Conservation (phyloP, 768 basidiomycete genomes). For the Nevesoporus exiguus region DNA sequence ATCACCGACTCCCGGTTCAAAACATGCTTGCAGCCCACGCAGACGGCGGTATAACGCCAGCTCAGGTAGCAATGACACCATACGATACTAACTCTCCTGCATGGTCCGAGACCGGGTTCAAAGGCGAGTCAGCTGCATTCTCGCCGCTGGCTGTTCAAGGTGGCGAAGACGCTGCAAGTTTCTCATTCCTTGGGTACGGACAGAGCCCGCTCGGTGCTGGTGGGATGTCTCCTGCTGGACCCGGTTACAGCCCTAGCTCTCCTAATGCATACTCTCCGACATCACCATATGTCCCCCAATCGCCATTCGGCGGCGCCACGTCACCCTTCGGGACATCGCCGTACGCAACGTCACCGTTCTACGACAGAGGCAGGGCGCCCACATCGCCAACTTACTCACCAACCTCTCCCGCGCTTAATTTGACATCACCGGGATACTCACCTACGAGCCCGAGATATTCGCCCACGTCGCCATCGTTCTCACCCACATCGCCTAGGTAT, state of each 20-base stretch:
- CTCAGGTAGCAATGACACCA: slow-evolving; percentile 92
- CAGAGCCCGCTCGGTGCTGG: slow-evolving; percentile 83
- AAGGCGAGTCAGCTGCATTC: slow-evolving; percentile 86
- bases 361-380: slow-evolving; percentile 56
- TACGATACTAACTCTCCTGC: slow-evolving; percentile 90
- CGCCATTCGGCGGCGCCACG: slow-evolving; percentile 77
- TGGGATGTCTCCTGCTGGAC: slow-evolving; percentile 84
- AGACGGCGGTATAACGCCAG: slow-evolving; percentile 89
- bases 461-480: slow-evolving; percentile 81
- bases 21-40: slow-evolving; percentile 72
- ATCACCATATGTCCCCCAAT: slow-evolving; percentile 85
- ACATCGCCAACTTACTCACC: slow-evolving; percentile 88
- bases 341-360: slow-evolving; percentile 84
- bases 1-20: slow-evolving; percentile 87
- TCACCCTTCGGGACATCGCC: slow-evolving; percentile 81
- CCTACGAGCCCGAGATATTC: slow-evolving; percentile 80
- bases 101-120: slow-evolving; percentile 73
- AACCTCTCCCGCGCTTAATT: slow-evolving; percentile 77
- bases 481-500: slow-evolving; percentile 80
- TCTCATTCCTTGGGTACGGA: slow-evolving; percentile 74
- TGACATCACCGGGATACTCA: slow-evolving; percentile 72
- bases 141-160: slow-evolving; percentile 90
- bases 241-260: slow-evolving; percentile 88
- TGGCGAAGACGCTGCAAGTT: slow-evolving; percentile 77
- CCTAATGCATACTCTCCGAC: slow-evolving; percentile 88